Conservation (phyloP, 2,329 filamentous ascomycete genomes). For the Paracoccidioides lutzii region DNA sequence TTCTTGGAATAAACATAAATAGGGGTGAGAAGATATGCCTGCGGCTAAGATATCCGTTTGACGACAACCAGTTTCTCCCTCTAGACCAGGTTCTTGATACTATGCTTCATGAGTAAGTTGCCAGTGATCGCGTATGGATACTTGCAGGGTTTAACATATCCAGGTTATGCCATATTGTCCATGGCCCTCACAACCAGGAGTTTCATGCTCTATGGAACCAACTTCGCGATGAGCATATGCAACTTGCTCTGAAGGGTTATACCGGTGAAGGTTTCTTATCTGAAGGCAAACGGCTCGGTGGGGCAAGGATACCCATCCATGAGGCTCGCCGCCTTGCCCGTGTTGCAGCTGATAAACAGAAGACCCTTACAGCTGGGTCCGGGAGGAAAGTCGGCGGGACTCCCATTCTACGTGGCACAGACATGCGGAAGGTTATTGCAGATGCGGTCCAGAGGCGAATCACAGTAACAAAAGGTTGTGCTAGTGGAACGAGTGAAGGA, state of each 20-base stretch:
- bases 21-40: conserved; percentile 67
- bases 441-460: conserved; percentile 58
- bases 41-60: conserved; percentile 62
- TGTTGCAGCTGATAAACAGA: conserved; percentile 59
- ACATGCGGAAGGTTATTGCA: conserved; percentile 60
- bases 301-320: conserved; percentile 48
- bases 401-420: conserved; percentile 42
- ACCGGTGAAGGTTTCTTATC: conserved; percentile 81
- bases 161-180: conserved; percentile 67
- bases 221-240: conserved; percentile 71
- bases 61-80: conserved; percentile 64
- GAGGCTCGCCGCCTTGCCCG: conserved; percentile 66
- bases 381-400: conserved; percentile 62
- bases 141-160: conserved; percentile 9
- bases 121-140: not conserved
- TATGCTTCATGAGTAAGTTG: conserved; percentile 66
- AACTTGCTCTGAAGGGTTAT: conserved; percentile 66
- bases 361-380: conserved; percentile 44
- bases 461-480: conserved; percentile 60
- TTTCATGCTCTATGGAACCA: conserved; percentile 86
- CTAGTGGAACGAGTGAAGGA: conserved; percentile 54
- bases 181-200: conserved; percentile 66
- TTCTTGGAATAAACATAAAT: conserved; percentile 74
- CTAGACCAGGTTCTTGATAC: conserved; percentile 75
- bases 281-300: conserved; percentile 61